Base-by-base conservation (phyloP, 2,329 filamentous ascomycete species). In the Cercospora sp. region DNA sequence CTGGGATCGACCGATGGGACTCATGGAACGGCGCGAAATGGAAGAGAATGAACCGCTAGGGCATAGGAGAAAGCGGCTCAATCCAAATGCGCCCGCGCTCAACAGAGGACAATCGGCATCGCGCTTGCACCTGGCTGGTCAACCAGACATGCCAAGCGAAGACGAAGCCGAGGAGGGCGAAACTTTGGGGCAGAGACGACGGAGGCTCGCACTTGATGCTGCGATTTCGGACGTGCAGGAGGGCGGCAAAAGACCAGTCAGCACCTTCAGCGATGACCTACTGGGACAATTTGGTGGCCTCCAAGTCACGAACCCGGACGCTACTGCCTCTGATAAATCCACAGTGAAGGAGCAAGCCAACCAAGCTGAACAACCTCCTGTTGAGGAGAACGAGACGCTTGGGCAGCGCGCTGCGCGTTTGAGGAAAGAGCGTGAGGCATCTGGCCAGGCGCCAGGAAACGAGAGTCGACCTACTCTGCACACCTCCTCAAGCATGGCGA, bases 21-120 rank as follows among this genome's bases (percentile, higher is more conserved):
- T 95, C 65, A 89, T 95, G 83, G 91, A 96, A 76, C 89, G 88
- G 74, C 89, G 92, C 58, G 90, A 96, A 67, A 82, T 95, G 72
- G 95, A 99, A 77, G 95, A 99, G 75, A 95, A 93, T 65, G 95
- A 98, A 77, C 94, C 95, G 0, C 83, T 97, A 20, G 93, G 91
- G 74, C 86, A 86, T 45, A 89, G 94, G 2, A 88, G 92, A 59
- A 91, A 90, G 48, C 86, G 94, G 65, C 84, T 97, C 6, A 73
- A 73, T 57, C 71, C 71, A 12, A 59, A 57, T 48, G 61, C 62
- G 10, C 61, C 61, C 23, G 67, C 67, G 12, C 31, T 68, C 51
- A 65, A 59, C 26, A 63, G 33, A 61, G 55, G 57, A 18, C 53
- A 65, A 72, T 79, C 60, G 63, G 69, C 45, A 64, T 77, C 26